Evolutionary conservation across 371 early-diverging fungal species (phyloP), one percentile per base, ranked within the genome.

Genomic region (Thermomucor indicae-seudaticae): DNA sequence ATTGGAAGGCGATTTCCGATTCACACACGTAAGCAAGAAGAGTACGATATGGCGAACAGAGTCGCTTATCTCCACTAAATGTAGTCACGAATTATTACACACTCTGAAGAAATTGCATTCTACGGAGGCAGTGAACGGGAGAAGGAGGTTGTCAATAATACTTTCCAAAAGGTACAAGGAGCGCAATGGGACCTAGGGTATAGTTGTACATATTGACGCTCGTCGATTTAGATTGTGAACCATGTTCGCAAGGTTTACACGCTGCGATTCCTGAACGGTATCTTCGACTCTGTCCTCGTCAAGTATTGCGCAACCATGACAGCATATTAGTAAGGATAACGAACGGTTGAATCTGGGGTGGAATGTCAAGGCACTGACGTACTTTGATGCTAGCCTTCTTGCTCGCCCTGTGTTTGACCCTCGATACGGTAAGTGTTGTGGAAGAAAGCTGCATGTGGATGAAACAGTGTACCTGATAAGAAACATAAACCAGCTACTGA

Each of bases 231-330:
- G 56, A 81, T 96, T 35, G 76, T 90, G 22, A 57, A 78, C 19
- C 95, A 95, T 65, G 84, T 89, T 23, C 86, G 89, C 20, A 61
- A 55, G 40, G 87, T 93, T 7, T 90, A 86, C 54, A 79, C 80
- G 7, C 71, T 88, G 51, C 83, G 91, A 31, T 86, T 91, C 55
- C 55, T 80, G 29, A 89, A 91, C 58, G 90, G 90, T 35, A 86
- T 91, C 43, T 78, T 87, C 56, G 89, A 89, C 55, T 89, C 88
- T 24, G 87, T 92, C 47, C 72, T 91, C 43, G 91, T 93, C 51
- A 92, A 92, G 67, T 92, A 92, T 55, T 84, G 84, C 34, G 92
- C 93, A 47, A 92, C 92, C 29, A 89, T 90, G 77, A 80, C 90
- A 23, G 92, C 93, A 19, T 92, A 91, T 55, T 80, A 84, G 83